Evolutionary conservation across 495 filamentous ascomycete genomes (phyloP), one percentile per base, ranked within the genome.

Genomic region (Ramalina intermedia): DNA sequence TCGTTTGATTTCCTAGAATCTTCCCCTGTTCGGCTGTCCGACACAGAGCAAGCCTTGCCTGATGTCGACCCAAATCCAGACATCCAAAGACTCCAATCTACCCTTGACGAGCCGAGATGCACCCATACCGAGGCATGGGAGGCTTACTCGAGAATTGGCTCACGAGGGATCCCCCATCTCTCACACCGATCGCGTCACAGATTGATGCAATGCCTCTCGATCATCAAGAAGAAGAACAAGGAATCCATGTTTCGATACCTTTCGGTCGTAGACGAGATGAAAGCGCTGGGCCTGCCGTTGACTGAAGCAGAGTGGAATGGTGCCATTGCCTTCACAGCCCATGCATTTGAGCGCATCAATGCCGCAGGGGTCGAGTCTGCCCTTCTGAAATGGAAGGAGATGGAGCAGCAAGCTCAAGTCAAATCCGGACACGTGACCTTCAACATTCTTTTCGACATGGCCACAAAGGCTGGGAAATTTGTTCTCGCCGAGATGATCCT

Each of bases 381-480:
- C 1, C 74, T 96, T 16, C 71, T 80, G 29, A 64, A 91, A n/a
- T 96, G 88, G 87, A 77, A 78, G 48, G 76, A 87, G 55, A 95
- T 95, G 82, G 91, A 96, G 62, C 65, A 73, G 24, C 62, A 76
- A n/a, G 78, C 78, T 16, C 72, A 75, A 5, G 62, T 87, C n/a
- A 57, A 66, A 51, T 73, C 69, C 29, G 83, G 78, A 53, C 68
- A 74, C 29, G 80, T 84, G 11, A 90, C 89, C 2, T 94, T 96
- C 68, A 90, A 85, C 62, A 83, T 94, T 47, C 75, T 98, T 26
- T 95, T 95, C 54, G 85, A 94, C 58, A 74, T 85, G 14, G 88
- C 90, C 27, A 76, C 84, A 41, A 93, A 88, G 62, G 78, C 87
- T 1, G 79, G 81, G 18, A 89, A 91, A 55, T 90, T 83, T 47